Base-by-base conservation (phyloP, 345 rosid genomes). In the Crucihimalaya himalaica region DNA sequence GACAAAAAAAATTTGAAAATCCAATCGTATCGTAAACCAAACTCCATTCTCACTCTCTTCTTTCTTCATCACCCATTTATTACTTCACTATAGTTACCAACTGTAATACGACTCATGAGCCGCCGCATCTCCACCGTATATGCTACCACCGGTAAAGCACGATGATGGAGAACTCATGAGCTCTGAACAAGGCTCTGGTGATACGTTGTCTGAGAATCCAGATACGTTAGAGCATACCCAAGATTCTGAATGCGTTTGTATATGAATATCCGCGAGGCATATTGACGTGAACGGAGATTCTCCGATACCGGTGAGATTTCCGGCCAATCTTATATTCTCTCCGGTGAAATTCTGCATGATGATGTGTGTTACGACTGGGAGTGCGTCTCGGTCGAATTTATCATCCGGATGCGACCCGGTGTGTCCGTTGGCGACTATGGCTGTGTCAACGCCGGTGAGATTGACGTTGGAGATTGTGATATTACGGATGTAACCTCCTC, bases 341-440 rank as follows among this genome's bases (percentile, higher is more conserved):
- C 99, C 99, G 4, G 81, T 58, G 39, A 88, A 78, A 57, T 89
- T 73, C 74, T 73, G 71, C 63, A 94, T 50, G 48, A 80, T 81
- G 60, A 94, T 81, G 20, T 57, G 76, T 5, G 79, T 73, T 19
- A 94, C 51, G 11, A 65, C 72, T 0, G 99, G 96, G 31, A 94
- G 68, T 18, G 98, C 98, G n/a, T 81, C 42, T 12, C 87, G 86
- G 70, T 94, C 93, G 35, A 63, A 94, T 15, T 74, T 66, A 68
- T 94, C 92, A 4, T 94, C 97, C 0, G 99, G 93, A 53, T 94
- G 99, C n/a, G 84, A 57, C 25, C 96, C 99, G 0, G 59, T 65
- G 74, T 87, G 74, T 14, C 97, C 96, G 3, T 74, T 61, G 6
- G 88, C 90, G 15, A 81, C 65, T 21, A 94, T 81, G 40, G 97